A percentile compares a stretch with the other conserved stretches of the same genome.
phyloP scores from a whole-genome alignment of 192 early-diverging fungal genomes.

The Jimgerdemannia flammicorona region DNA sequence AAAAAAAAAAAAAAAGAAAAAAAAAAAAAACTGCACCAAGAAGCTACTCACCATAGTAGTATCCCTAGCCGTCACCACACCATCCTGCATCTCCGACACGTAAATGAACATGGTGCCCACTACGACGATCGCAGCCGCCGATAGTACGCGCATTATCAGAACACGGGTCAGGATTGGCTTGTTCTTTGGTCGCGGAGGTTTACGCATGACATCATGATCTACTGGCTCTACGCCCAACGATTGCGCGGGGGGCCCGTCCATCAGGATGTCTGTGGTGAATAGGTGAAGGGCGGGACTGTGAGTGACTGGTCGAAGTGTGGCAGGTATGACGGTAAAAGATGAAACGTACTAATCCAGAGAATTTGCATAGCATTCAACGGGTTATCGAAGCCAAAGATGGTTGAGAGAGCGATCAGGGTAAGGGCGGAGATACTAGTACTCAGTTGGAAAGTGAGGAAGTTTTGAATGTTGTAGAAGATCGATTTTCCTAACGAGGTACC shows the following conservation, averaged over 20 bases:
- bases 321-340: neutral
- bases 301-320: neutral
- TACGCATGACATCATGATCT: slow-evolving; percentile 86
- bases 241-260: slow-evolving; percentile 98
- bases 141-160: slow-evolving; percentile 73
- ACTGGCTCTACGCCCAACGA: slow-evolving; percentile 94
- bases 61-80: slow-evolving; percentile 62
- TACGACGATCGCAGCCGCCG: slow-evolving; percentile 78
- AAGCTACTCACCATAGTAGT: slow-evolving; percentile 81
- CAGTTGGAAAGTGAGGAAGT: slow-evolving; percentile 95
- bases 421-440: slow-evolving; percentile 92
- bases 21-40: neutral
- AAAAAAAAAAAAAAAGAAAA: too few relatives aligned
- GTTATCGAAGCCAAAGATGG: slow-evolving; percentile 80
- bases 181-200: slow-evolving; percentile 76
- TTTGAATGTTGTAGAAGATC: slow-evolving; percentile 98
- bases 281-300: neutral
- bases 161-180: slow-evolving; percentile 75
- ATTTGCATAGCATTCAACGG: slow-evolving; percentile 99
- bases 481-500: slow-evolving; percentile 62
- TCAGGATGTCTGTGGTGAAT: slow-evolving; percentile 77
- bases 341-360: slow-evolving; percentile 90
- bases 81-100: slow-evolving; percentile 72
- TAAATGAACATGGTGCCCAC: slow-evolving; percentile 83
- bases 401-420: slow-evolving; percentile 81